Evolutionary conservation across 1,284 basidiomycete species (phyloP), one percentile per base, ranked within the genome.

Genomic region (Phenoliferia sp.): DNA sequence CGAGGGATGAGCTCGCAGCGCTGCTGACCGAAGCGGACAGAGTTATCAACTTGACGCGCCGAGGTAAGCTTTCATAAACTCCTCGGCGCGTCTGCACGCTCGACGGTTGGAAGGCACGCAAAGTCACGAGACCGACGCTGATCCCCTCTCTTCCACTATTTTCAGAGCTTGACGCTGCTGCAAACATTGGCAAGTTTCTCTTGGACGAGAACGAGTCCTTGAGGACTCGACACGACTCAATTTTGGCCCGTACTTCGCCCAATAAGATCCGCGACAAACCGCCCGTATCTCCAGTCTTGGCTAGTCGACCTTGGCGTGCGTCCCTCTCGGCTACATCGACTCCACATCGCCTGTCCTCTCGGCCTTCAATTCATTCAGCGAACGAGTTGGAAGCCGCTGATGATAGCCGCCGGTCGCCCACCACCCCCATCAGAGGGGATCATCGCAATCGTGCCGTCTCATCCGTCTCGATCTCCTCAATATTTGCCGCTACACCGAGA

Each of bases 1-100:
- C 87, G n/a, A 82, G 85, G 52, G 87, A 87, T 69, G 89, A 91
- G 73, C 82, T 91, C 56, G 84, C 85, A 12, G 83, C 83, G 48
- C 80, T 78, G 65, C 69, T 79, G 17, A 52, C 65, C 6, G 71
- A 75, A 33, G 77, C 77, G n/a, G 68, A 88, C 69, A 83, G 81
- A 64, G 80, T 91, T 58, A 90, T 93, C 69, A 87, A 85, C 75
- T 86, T 87, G 66, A 83, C 89, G 56, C 57, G 34, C 33, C 58
- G 34, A 7, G 59, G 59, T 61, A 19, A 34, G 56, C 3, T 16
- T 22, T 3, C 32, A 2, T 33, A 3, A 16, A 7, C 56, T 33
- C 22, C 28, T 52, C 48, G 7, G 9, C 22, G 16, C 59, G 36
- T 60, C 59, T 44, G 22, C 15, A 26, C 35, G 36, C 35, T 5